Conservation (phyloP, 129 eudicot species). For the Ambrosia artemisiifolia region DNA sequence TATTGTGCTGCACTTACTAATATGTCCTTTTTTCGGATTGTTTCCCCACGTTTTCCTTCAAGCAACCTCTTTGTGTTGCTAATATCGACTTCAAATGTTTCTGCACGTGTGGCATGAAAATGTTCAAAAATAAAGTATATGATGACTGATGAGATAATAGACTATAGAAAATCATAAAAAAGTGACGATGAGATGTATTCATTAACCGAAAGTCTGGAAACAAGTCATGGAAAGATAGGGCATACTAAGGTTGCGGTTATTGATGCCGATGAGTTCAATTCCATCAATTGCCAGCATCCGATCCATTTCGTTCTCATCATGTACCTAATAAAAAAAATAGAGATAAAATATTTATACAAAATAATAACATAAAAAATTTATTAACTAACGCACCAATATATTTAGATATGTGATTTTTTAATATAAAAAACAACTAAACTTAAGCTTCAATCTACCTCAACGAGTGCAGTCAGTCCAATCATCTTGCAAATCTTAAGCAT, state of each 20-base stretch:
- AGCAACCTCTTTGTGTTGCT: slow-evolving; percentile 88
- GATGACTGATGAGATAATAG: too few relatives aligned
- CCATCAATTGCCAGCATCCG: slow-evolving; percentile 88
- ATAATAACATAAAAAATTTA: not conserved
- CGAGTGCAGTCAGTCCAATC: slow-evolving; percentile 79
- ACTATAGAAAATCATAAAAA: too few relatives aligned
- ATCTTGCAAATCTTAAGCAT: slow-evolving; percentile 78
- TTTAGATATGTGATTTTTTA: not conserved
- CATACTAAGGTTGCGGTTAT: slow-evolving; percentile 87
- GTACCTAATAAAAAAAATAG: too few relatives aligned
- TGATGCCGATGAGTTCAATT: slow-evolving; percentile 88
- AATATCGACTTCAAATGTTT: slow-evolving; percentile 76
- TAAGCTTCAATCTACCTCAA: slow-evolving; percentile 59
- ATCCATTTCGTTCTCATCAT: slow-evolving; percentile 95
- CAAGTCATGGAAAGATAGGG: not conserved
- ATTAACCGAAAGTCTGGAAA: not conserved
- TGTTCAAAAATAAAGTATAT: too few relatives aligned
- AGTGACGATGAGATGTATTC: not conserved
- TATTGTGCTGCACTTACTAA: slow-evolving; percentile 46
- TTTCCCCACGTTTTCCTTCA: slow-evolving; percentile 74
- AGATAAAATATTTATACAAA: not conserved
- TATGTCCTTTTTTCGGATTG: slow-evolving; percentile 64
- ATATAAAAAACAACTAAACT: slow-evolving; percentile 1
- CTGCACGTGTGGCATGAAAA: slow-evolving; percentile 32
- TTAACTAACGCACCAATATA: not conserved